Base-by-base conservation (phyloP, 306 rosid species). In the Trifolium repens region DNA sequence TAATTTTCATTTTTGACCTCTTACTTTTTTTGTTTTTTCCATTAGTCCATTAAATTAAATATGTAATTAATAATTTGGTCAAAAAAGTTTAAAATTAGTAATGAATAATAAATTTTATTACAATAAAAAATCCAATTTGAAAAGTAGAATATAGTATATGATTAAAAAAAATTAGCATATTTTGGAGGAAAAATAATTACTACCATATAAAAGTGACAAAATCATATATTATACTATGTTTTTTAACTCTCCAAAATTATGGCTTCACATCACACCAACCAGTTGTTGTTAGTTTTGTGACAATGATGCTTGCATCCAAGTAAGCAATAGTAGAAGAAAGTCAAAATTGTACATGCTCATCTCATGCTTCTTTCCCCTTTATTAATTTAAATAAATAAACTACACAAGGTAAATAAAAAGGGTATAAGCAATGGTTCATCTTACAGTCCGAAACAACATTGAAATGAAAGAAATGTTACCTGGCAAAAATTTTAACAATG, bases 331-430 rank as follows among this genome's bases (percentile, higher is more conserved):
- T 32, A 32, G 35, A 32, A 32, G 5, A 32, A 32, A 32, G 35
- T 32, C 19, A 4, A 32, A 32, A 32, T 32, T 32, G 35, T 32
- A 32, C 35, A 32, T 32, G 35, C 35, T 32, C 35, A 32, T 32
- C 35, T 32, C 83, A 75, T 53, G 75, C 72, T 79, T 80, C 58
- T 63, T 72, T 78, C 88, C 91, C 89, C 84, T 90, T 67, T 87
- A 88, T 87, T 87, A 57, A 32, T 32, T 32, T 3, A 32, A 30
- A 32, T 32, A 32, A 32, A 32, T 32, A 73, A 73, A 78, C 13
- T 78, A 85, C 78, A 63, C 72, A 81, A 69, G 15, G 34, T 14
- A 15, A 30, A 40, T 77, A 74, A 83, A 72, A 63, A 75, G 65
- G 83, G 83, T 72, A 39, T 34, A 65, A 72, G 83, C 60, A 71